Evolutionary conservation across 2,329 filamentous ascomycete genomes (phyloP).

Genomic region (Phoma sp.): DNA sequence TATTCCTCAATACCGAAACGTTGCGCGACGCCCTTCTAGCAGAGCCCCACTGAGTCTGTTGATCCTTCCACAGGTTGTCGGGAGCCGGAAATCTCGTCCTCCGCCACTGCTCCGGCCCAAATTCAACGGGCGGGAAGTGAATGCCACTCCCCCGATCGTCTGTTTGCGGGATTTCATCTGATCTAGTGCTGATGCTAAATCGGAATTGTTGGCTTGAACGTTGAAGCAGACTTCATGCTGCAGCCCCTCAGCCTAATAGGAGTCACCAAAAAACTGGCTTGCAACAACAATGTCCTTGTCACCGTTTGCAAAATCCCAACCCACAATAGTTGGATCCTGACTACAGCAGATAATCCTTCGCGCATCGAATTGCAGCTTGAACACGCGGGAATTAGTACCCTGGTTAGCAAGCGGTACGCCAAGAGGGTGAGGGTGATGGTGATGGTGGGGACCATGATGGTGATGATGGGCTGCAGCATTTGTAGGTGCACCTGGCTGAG

Average conservation of each 20-base stretch:
- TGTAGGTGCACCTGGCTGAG: constrained; percentile 25
- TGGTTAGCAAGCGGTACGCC: constrained; percentile 38
- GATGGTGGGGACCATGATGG: constrained; percentile 37
- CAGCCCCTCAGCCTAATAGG: constrained; percentile 18
- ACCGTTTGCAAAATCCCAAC: constrained; percentile 95
- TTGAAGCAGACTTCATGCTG: background rate
- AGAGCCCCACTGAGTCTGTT: background rate
- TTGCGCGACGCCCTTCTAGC: background rate
- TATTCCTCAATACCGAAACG: background rate
- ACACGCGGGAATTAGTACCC: constrained; percentile 68
- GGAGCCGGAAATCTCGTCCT: constrained; percentile 3
- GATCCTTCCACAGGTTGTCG: background rate
- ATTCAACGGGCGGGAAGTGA: background rate
- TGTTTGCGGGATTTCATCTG: too few relatives aligned
- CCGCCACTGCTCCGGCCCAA: constrained; percentile 4
- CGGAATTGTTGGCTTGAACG: background rate
- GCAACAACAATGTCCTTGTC: constrained; percentile 81
- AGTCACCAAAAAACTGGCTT: constrained; percentile 73
- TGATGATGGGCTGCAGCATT: constrained; percentile 30
- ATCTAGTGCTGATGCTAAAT: background rate
- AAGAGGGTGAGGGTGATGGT: constrained; percentile 39
- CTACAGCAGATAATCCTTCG: constrained; percentile 93
- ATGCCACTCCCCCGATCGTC: background rate
- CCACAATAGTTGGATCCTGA: constrained; percentile 88
- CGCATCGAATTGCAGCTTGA: constrained; percentile 96